Percentiles rank a stretch among this genome's conserved stretches.
phyloP scores from a whole-genome alignment of 768 basidiomycete genomes.

The Tephrocybe sp. region DNA sequence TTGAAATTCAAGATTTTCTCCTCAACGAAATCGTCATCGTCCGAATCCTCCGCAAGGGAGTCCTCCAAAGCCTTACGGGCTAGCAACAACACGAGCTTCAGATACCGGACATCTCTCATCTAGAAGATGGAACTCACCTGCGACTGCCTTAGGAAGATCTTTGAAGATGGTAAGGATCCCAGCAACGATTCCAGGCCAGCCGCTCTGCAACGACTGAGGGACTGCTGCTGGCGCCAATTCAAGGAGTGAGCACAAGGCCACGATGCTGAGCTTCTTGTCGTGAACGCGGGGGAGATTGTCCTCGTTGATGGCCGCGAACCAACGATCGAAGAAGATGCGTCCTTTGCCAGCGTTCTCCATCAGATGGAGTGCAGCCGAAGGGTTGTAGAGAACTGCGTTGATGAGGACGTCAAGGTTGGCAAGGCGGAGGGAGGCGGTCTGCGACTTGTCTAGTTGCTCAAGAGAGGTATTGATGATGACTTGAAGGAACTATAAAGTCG shows the following conservation, averaged over 20 bases:
- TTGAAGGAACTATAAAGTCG: conserved; percentile 52
- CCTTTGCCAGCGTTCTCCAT: conserved; percentile 69
- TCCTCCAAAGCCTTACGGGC: conserved; percentile 65
- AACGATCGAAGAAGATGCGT: conserved; percentile 77
- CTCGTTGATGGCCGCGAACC: conserved; percentile 74
- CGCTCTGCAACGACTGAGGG: conserved; percentile 59
- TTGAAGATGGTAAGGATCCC: conserved; percentile 75
- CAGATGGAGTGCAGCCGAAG: conserved; percentile 68
- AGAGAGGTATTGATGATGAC: conserved; percentile 62
- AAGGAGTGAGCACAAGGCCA: conserved; percentile 74
- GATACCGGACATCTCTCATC: background rate
- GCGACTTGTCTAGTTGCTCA: conserved; percentile 52
- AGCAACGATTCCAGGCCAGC: conserved; percentile 74
- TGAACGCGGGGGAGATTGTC: conserved; percentile 77
- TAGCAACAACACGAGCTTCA: conserved; percentile 20
- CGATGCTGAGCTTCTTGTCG: conserved; percentile 82
- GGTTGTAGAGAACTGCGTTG: conserved; percentile 82
- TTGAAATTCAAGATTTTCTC: conserved; percentile 60
- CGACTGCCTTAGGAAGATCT: conserved; percentile 72
- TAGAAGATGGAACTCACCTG: conserved; percentile 38
- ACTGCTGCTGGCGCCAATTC: conserved; percentile 60
- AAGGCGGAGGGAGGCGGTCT: conserved; percentile 64
- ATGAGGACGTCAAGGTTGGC: conserved; percentile 83
- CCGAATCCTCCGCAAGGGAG: conserved; percentile 34
- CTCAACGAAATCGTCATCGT: conserved; percentile 45